Conservation (phyloP, 495 filamentous ascomycete genomes). For the Penicillium flavigenum region DNA sequence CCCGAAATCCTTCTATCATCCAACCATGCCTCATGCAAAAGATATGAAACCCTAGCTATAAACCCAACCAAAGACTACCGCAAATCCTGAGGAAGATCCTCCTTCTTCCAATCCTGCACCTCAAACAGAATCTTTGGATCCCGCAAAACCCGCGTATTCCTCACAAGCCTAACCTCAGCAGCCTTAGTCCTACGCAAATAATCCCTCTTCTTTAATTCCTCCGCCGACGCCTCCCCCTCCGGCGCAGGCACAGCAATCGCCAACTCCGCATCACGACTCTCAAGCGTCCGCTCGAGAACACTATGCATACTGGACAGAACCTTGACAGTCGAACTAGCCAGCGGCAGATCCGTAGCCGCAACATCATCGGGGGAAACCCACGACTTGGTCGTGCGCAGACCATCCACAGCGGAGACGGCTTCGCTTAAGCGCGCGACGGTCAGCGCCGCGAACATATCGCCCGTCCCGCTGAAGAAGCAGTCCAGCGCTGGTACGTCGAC, state of each 20-base stretch:
- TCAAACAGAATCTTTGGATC: slow-evolving; percentile 52
- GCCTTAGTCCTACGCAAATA: slow-evolving; percentile 71
- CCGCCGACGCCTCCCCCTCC: slow-evolving; percentile 30
- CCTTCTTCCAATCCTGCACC: slow-evolving; percentile 38
- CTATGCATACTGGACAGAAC: slow-evolving; percentile 92
- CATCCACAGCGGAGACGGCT: slow-evolving; percentile 52
- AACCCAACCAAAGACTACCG: slow-evolving; percentile 10
- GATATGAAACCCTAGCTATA: background rate
- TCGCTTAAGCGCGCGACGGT: slow-evolving; percentile 88
- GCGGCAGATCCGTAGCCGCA: slow-evolving; percentile 65
- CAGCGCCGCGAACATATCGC: slow-evolving; percentile 96
- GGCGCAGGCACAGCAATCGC: slow-evolving; percentile 14
- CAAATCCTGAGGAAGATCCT: slow-evolving; percentile 31
- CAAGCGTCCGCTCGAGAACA: slow-evolving; percentile 74
- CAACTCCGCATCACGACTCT: slow-evolving; percentile 60
- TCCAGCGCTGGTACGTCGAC: slow-evolving; percentile 83
- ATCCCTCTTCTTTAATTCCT: slow-evolving; percentile 58
- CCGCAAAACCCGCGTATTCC: slow-evolving; percentile 64
- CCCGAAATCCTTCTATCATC: slow-evolving; percentile 6
- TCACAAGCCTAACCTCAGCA: slow-evolving; percentile 75
- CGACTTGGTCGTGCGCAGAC: slow-evolving; percentile 49
- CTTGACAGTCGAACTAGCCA: slow-evolving; percentile 79
- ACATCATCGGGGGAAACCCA: slow-evolving; percentile 73
- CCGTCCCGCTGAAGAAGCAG: slow-evolving; percentile 91
- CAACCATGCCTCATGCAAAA: slow-evolving; percentile 3